Evolutionary conservation across 2,329 filamentous ascomycete species (phyloP).

Genomic region (Pseudogymnoascus sp.): DNA sequence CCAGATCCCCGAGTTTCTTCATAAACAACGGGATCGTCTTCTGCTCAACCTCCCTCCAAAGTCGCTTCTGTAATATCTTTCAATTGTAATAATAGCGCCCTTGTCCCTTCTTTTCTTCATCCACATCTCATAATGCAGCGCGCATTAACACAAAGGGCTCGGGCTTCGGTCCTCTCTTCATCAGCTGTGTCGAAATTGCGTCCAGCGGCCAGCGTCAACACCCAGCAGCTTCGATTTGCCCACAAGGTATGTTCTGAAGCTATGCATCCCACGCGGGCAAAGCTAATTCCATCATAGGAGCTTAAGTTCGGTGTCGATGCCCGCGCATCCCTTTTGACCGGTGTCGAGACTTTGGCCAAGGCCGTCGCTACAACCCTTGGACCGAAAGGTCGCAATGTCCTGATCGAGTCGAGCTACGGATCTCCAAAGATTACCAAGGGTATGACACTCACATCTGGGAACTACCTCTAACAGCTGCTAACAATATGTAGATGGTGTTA

Average conservation of each 20-base stretch:
- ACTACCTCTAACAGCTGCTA: slow-evolving; percentile 10
- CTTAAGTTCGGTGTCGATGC: slow-evolving; percentile 97
- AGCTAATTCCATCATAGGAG: slow-evolving; percentile 51
- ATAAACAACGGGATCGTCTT: slow-evolving; percentile 3
- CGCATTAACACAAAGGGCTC: slow-evolving; percentile 73
- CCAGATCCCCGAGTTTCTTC: slow-evolving; percentile 5
- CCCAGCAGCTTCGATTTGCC: slow-evolving; percentile 90
- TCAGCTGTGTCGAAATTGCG: slow-evolving; percentile 59
- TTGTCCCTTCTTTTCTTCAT: slow-evolving; percentile 5
- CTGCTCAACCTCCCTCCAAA: slow-evolving; percentile 9
- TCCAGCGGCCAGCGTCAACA: slow-evolving; percentile 54
- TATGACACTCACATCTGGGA: slow-evolving; percentile 36
- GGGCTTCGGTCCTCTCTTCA: slow-evolving; percentile 70
- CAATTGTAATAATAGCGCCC: slow-evolving; percentile 10
- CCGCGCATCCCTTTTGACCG: slow-evolving; percentile 78
- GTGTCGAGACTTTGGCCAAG: slow-evolving; percentile 94
- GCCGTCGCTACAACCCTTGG: slow-evolving; percentile 94
- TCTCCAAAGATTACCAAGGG: slow-evolving; percentile 99
- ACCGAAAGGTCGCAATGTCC: slow-evolving; percentile 95
- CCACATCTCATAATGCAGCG: slow-evolving; percentile 72
- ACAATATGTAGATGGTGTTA: slow-evolving; percentile 64
- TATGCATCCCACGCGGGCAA: neutral
- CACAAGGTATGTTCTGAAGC: slow-evolving; percentile 68
- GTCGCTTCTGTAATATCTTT: slow-evolving; percentile 8
- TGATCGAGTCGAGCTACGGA: slow-evolving; percentile 97